phyloP scores from a whole-genome alignment of 352 stramenopile genomes.

The Aphanomyces cochlioides region DNA sequence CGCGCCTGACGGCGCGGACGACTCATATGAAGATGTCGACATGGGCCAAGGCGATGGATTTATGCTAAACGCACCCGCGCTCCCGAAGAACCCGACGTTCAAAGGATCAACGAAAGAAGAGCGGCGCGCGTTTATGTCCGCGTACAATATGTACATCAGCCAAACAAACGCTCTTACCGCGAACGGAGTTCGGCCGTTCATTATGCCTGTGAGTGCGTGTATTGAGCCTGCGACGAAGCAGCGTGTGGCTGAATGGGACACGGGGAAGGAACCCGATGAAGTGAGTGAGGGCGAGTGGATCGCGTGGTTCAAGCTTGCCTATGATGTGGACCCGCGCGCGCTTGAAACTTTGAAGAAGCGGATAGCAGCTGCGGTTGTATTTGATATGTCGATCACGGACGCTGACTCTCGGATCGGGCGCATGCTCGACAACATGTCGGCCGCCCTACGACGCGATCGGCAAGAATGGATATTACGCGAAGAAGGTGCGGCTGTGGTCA shows the following conservation, averaged over 20 bases:
- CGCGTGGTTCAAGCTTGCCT: background rate
- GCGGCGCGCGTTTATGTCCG: background rate
- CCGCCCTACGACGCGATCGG: no score
- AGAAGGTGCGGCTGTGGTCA: no score
- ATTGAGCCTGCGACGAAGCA: background rate
- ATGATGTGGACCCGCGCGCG: background rate
- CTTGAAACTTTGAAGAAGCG: background rate
- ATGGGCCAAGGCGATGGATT: no score
- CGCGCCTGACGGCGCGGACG: no score
- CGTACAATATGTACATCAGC: background rate
- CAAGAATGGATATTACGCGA: no score
- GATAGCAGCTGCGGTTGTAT: background rate
- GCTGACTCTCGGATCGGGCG: no score
- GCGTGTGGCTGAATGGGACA: background rate
- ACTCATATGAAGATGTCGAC: no score
- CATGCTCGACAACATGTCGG: no score
- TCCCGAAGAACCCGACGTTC: conserved; percentile 7
- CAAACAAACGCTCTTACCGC: background rate
- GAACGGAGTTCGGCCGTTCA: background rate
- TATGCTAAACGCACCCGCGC: no score
- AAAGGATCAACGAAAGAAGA: background rate
- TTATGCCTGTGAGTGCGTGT: background rate
- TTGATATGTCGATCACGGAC: no score
- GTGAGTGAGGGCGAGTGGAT: background rate
- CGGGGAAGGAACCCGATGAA: no score